Base-by-base conservation (phyloP, 2,329 filamentous ascomycete species). In the Hirsutella minnesotensis region DNA sequence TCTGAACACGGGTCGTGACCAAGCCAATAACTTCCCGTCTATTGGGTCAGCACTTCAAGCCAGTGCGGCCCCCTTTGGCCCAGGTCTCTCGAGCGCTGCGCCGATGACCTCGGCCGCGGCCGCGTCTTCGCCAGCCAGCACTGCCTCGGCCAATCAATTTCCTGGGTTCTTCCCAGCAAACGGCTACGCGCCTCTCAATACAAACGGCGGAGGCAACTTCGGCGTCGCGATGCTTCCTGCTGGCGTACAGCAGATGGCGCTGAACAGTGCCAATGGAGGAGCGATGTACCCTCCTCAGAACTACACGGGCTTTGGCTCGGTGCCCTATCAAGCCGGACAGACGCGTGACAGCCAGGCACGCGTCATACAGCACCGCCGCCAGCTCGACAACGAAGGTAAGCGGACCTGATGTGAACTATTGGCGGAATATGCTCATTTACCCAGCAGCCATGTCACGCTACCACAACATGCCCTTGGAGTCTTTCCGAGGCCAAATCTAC, bases 401-500 rank as follows among this genome's bases (percentile, higher is more conserved):
- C 22, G 20, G 9, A 12, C 12, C 30, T 13, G 31, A 19, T 10
- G 5, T 5, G 22, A 2, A n/a, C 15, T 8, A 30, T 19, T 4
- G n/a, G 21, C 2, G 7, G 12, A 4, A n/a, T 33, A 15, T 30
- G 39, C 64, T 69, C 53, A 69, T 30, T 19, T 18, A 35, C 33
- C 13, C 41, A 44, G 18, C 21, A 79, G 76, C 69, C 51, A 84
- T 85, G 69, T 84, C 83, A 54, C 84, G 87, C 46, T 95, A 86
- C 65, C 79, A 84, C 52, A 90, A 92, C 58, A 76, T 86, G 56
- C 79, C 86, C 13, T 70, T 96, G 19, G 86, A 95, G 58, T 77
- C 81, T 29, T 82, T 92, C 54, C 73, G 75, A 30, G 86, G 88
- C 39, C 83, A 88, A 54, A 86, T 98, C 55, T 94, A 95, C 62